phyloP scores from a whole-genome alignment of 495 filamentous ascomycete genomes.

The Penicillium riverlandense region DNA sequence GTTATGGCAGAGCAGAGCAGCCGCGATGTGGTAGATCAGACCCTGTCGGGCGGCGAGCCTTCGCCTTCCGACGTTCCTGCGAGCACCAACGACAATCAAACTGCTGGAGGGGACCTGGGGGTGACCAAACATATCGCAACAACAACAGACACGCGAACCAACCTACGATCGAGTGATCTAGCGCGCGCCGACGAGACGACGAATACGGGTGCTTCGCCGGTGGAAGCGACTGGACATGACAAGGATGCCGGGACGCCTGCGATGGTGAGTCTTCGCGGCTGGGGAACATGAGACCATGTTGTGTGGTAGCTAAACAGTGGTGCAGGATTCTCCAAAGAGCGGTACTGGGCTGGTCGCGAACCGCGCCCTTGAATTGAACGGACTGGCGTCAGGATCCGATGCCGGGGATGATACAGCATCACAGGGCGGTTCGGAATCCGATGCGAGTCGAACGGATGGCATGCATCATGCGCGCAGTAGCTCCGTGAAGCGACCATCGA shows the following conservation, averaged over 20 bases:
- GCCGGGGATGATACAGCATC: conserved; percentile 40
- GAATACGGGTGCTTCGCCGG: conserved; percentile 4
- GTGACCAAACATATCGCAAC: conserved; percentile 36
- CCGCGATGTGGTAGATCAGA: conserved; percentile 75
- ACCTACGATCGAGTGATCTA: conserved; percentile 21
- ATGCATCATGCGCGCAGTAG: conserved; percentile 59
- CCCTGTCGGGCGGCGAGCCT: conserved; percentile 64
- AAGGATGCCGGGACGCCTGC: conserved; percentile 21
- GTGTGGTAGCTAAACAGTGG: conserved; percentile 12
- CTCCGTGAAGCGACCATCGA: conserved; percentile 74
- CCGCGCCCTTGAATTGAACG: conserved; percentile 39
- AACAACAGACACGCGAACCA: conserved; percentile 12
- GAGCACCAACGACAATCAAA: conserved; percentile 47
- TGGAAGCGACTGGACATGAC: conserved; percentile 19
- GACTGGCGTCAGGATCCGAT: conserved; percentile 33
- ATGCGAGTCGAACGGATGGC: conserved; percentile 44
- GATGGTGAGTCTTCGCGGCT: conserved; percentile 21
- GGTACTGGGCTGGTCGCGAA: conserved; percentile 29
- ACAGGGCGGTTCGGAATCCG: conserved; percentile 41
- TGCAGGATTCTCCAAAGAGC: conserved; percentile 29
- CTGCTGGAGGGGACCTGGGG: conserved; percentile 52
- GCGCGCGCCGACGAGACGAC: conserved; percentile 19
- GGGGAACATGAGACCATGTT: background rate
- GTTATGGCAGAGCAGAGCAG: conserved; percentile 75
- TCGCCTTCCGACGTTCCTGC: conserved; percentile 68